Conservation (phyloP, 257 asterid species). For the Solanum peruvianum region DNA sequence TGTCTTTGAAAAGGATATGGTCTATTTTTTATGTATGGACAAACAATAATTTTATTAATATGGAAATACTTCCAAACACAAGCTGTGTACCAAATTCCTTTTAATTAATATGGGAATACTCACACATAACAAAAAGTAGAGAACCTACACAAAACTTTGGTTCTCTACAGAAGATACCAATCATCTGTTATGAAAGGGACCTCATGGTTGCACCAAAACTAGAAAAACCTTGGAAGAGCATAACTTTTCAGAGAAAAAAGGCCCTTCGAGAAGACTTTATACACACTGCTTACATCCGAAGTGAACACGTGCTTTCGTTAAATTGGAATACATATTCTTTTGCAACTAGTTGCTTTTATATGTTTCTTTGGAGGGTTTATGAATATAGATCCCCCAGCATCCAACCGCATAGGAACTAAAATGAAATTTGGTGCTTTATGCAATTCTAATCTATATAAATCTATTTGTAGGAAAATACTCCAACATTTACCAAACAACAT, state of each 20-base stretch:
- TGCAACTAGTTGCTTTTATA: neutral
- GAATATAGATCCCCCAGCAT: neutral
- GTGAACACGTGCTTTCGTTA: neutral
- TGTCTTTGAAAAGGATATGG: neutral
- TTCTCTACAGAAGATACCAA: neutral
- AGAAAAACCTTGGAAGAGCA: neutral
- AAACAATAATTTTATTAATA: neutral
- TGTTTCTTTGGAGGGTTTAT: neutral
- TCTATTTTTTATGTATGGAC: neutral
- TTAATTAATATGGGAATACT: neutral
- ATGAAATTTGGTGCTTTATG: neutral
- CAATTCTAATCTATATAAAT: neutral
- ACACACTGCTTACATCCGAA: neutral
- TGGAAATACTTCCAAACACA: neutral
- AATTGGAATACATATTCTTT: neutral
- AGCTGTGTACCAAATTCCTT: neutral
- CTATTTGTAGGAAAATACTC: slow-evolving; percentile 63
- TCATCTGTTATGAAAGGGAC: neutral
- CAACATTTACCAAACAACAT: slow-evolving; percentile 47
- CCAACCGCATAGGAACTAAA: neutral
- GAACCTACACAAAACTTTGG: neutral
- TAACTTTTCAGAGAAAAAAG: neutral
- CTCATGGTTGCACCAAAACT: neutral
- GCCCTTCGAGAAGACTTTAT: neutral
- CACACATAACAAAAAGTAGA: neutral